A percentile compares a stretch with the other conserved stretches of the same genome.
phyloP scores from a whole-genome alignment of 306 rosid species.

The Abrus precatorius region DNA sequence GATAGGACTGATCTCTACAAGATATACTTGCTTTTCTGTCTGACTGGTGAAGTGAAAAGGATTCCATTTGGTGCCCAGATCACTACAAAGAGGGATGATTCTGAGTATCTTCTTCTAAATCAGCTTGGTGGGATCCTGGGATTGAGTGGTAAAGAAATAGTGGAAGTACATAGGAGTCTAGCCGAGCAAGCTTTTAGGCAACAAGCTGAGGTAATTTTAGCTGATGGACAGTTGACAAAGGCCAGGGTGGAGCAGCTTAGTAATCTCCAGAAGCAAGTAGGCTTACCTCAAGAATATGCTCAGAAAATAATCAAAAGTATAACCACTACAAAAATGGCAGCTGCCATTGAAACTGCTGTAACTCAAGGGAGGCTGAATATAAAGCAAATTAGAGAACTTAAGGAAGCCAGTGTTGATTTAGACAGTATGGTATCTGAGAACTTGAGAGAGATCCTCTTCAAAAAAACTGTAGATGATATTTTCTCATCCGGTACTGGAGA shows the following conservation, averaged over 20 bases:
- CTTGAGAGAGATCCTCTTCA: conserved; percentile 88
- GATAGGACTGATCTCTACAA: conserved; percentile 93
- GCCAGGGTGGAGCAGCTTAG: conserved; percentile 88
- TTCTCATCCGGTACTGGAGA: conserved; percentile 99
- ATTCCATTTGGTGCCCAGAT: conserved; percentile 86
- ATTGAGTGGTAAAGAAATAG: conserved; percentile 73
- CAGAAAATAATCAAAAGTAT: conserved; percentile 93
- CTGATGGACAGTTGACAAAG: conserved; percentile 95
- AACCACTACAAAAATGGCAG: conserved; percentile 94
- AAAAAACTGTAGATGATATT: conserved; percentile 88
- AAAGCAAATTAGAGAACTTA: conserved; percentile 95
- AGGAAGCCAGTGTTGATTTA: conserved; percentile 82
- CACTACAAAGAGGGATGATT: conserved; percentile 85
- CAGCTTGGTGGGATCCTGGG: conserved; percentile 94
- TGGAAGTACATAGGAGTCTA: conserved; percentile 86
- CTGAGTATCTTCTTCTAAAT: conserved; percentile 79
- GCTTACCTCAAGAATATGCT: conserved; percentile 88
- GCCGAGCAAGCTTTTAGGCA: conserved; percentile 97
- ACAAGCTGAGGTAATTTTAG: conserved; percentile 94
- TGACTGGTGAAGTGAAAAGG: conserved; percentile 86
- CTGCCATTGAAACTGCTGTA: conserved; percentile 93
- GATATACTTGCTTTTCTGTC: conserved; percentile 82
- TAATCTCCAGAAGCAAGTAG: conserved; percentile 85
- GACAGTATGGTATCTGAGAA: conserved; percentile 90
- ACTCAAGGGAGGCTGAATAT: conserved; percentile 89